phyloP scores from a whole-genome alignment of 2,329 filamentous ascomycete species.

The Aspergillus floridensis region DNA sequence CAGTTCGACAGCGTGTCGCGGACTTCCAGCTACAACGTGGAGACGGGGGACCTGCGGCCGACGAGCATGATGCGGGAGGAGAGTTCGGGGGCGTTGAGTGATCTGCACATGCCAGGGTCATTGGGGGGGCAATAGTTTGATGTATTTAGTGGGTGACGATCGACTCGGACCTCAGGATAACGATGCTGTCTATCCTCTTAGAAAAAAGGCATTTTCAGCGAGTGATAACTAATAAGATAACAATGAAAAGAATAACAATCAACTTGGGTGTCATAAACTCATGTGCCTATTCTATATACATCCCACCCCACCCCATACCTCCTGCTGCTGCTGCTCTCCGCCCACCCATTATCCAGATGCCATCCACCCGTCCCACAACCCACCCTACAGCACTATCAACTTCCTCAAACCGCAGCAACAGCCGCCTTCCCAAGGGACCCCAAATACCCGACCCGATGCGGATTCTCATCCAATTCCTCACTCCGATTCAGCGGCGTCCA shows the following conservation, averaged over 20 bases:
- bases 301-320: neutral
- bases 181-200: too few relatives aligned
- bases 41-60: constrained; percentile 31
- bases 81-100: constrained; percentile 28
- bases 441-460: constrained; percentile 76
- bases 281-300: constrained; percentile 3
- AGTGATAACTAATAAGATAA: neutral
- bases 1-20: constrained; percentile 33
- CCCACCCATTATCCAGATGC: too few relatives aligned
- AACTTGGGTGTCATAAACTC: neutral
- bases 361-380: too few relatives aligned
- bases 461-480: constrained; percentile 73
- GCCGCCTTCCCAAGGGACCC: constrained; percentile 29
- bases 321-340: too few relatives aligned
- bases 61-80: constrained; percentile 34
- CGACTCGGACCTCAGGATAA: too few relatives aligned
- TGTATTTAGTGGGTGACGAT: too few relatives aligned
- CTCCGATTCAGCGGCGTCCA: constrained; percentile 91
- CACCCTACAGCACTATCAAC: too few relatives aligned
- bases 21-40: constrained; percentile 36
- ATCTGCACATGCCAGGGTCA: constrained; percentile 42
- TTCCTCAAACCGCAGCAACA: constrained; percentile 24
- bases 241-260: neutral
- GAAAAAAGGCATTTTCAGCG: too few relatives aligned
- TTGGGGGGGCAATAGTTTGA: constrained; percentile 16